A percentile compares a stretch with the other conserved stretches of the same genome.
These are phyloP conservation scores for Aspergillus ibericus DNA, from an alignment of 2,329 filamentous ascomycete genomes.

Conservation along the genomic window DNA sequence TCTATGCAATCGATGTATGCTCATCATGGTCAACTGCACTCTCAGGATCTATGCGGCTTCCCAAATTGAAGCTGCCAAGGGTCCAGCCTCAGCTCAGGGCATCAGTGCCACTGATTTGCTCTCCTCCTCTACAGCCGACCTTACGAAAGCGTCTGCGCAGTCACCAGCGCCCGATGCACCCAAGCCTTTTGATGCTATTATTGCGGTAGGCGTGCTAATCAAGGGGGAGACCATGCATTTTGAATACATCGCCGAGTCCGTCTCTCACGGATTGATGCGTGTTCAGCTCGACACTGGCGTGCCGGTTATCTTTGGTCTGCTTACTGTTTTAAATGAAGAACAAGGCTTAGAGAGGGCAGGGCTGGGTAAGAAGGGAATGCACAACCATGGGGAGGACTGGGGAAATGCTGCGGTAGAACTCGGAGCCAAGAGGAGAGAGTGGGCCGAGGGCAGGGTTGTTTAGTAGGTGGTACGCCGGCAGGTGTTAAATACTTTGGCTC, in stretches of 20 bases:
- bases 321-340: constrained; percentile 85
- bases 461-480: constrained; percentile 16
- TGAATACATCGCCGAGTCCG: constrained; percentile 93
- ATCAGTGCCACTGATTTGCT: constrained; percentile 57
- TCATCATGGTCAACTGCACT: background rate
- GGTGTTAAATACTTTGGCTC: background rate
- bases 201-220: constrained; percentile 93
- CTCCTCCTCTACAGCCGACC: constrained; percentile 65
- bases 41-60: constrained; percentile 77
- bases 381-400: constrained; percentile 98
- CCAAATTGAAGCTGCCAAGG: constrained; percentile 73
- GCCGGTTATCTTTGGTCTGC: constrained; percentile 86
- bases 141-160: constrained; percentile 50
- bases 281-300: constrained; percentile 86
- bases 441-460: constrained; percentile 68
- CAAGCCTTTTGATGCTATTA: constrained; percentile 82
- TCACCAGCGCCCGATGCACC: constrained; percentile 39
- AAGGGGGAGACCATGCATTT: constrained; percentile 99
- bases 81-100: constrained; percentile 39
- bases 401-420: constrained; percentile 91
- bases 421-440: constrained; percentile 80
- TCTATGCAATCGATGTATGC: background rate
- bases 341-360: constrained; percentile 86
- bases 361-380: constrained; percentile 57
- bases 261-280: constrained; percentile 89